These are phyloP conservation scores for Adenanthera pavonina DNA, from an alignment of 306 rosid species.

Conservation along the genomic window DNA sequence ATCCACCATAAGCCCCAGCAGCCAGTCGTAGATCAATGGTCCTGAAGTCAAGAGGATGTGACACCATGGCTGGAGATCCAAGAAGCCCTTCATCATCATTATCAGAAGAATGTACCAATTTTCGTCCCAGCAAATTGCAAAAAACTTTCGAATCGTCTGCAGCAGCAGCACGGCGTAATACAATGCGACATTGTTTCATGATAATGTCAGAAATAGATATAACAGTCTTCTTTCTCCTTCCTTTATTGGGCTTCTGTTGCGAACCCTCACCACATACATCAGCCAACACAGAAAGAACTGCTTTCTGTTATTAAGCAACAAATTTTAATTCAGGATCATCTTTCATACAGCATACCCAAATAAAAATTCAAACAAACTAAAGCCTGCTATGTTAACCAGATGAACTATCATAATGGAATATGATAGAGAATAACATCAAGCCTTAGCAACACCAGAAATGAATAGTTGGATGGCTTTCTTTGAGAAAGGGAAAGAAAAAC, in stretches of 20 bases:
- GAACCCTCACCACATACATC: slow-evolving; percentile 55
- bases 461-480: no score
- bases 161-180: slow-evolving; percentile 84
- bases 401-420: slow-evolving; percentile 24
- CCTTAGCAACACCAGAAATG: background rate
- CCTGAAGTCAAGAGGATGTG: slow-evolving; percentile 95
- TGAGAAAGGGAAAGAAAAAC: background rate
- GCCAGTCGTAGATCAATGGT: slow-evolving; percentile 93
- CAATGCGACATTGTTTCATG: slow-evolving; percentile 91
- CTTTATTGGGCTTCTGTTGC: slow-evolving; percentile 64
- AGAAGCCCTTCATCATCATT: slow-evolving; percentile 99
- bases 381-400: slow-evolving; percentile 28
- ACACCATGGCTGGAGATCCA: slow-evolving; percentile 92
- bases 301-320: slow-evolving; percentile 79
- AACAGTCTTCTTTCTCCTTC: slow-evolving; percentile 62
- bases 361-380: slow-evolving; percentile 22
- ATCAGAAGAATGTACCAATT: slow-evolving; percentile 80
- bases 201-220: slow-evolving; percentile 75
- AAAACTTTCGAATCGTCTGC: slow-evolving; percentile 88
- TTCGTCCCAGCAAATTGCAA: slow-evolving; percentile 96
- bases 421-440: slow-evolving; percentile 27
- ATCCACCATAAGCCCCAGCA: slow-evolving; percentile 87
- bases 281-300: slow-evolving; percentile 85
- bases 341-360: slow-evolving; percentile 7
- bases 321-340: slow-evolving; percentile 43